Conservation (phyloP, 2,329 filamentous ascomycete genomes). For the Cercospora citrullina region DNA sequence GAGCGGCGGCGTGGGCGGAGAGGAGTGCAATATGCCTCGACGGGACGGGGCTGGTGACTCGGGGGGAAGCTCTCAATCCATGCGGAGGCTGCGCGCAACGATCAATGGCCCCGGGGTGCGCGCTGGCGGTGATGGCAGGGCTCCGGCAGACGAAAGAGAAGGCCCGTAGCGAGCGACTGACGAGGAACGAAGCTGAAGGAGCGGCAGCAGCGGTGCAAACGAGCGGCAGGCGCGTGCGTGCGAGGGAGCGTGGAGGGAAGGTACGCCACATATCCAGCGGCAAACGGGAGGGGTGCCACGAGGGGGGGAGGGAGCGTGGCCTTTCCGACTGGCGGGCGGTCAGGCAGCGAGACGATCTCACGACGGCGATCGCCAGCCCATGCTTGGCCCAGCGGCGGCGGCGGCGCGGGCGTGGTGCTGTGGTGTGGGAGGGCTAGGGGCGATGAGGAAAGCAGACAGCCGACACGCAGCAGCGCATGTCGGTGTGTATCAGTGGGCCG, state of each 20-base stretch:
- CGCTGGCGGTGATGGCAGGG: neutral
- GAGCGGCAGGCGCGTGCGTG: slow-evolving; percentile 5
- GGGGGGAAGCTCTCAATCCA: neutral
- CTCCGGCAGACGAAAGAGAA: neutral
- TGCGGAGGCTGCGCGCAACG: neutral
- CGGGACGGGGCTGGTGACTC: neutral
- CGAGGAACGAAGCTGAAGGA: neutral
- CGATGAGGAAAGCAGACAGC: neutral
- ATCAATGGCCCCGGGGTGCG: neutral
- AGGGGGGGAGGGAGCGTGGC: neutral
- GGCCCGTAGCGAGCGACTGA: neutral
- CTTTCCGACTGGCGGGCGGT: slow-evolving; percentile 9
- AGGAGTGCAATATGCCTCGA: neutral
- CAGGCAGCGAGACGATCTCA: slow-evolving; percentile 13
- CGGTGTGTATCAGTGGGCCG: neutral
- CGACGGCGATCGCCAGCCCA: slow-evolving; percentile 4
- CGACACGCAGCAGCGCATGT: neutral
- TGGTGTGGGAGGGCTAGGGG: neutral
- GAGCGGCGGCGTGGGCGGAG: neutral
- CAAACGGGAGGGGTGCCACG: neutral
- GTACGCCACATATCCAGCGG: slow-evolving; percentile 16
- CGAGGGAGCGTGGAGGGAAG: neutral
- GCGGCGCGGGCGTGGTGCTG: neutral
- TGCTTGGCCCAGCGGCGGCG: neutral
- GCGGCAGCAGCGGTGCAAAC: slow-evolving; percentile 3